Percentiles rank a stretch among this genome's conserved stretches.
These are phyloP conservation scores for Cicer cuneatum DNA, from an alignment of 306 rosid genomes.

Conservation along the genomic window DNA sequence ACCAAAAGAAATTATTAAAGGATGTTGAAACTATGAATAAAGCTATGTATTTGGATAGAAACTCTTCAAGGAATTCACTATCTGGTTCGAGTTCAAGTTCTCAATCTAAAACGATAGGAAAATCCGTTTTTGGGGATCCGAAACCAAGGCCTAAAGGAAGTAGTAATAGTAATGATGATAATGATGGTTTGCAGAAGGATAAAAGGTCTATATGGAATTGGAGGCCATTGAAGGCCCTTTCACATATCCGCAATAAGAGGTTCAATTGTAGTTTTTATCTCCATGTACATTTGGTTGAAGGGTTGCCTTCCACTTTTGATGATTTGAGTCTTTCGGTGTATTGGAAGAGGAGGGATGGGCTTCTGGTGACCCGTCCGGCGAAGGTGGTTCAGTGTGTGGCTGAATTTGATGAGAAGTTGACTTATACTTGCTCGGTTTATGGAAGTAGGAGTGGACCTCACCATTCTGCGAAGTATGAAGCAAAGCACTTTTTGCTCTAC, in stretches of 20 bases:
- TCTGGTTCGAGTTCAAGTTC: slow-evolving; percentile 41
- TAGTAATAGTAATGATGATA: slow-evolving; percentile 39
- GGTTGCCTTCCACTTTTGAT: slow-evolving; percentile 62
- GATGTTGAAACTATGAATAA: slow-evolving; percentile 81
- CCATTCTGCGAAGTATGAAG: slow-evolving; percentile 95
- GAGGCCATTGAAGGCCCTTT: slow-evolving; percentile 76
- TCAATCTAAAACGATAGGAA: slow-evolving; percentile 50
- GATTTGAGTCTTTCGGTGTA: slow-evolving; percentile 68
- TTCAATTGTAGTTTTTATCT: slow-evolving; percentile 89
- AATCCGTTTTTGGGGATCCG: slow-evolving; percentile 52
- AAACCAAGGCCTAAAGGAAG: slow-evolving; percentile 53
- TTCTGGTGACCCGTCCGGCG: slow-evolving; percentile 63
- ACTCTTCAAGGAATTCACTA: slow-evolving; percentile 51
- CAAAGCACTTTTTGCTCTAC: slow-evolving; percentile 81
- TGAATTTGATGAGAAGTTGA: slow-evolving; percentile 82
- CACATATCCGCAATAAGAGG: slow-evolving; percentile 70
- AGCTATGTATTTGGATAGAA: slow-evolving; percentile 63
- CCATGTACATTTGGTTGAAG: slow-evolving; percentile 76
- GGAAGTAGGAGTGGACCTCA: slow-evolving; percentile 92
- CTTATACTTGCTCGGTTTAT: slow-evolving; percentile 78
- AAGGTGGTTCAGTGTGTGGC: slow-evolving; percentile 61
- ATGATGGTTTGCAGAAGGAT: slow-evolving; percentile 56
- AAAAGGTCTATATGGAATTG: slow-evolving; percentile 95
- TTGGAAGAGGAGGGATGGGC: slow-evolving; percentile 85
- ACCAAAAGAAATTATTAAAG: slow-evolving; percentile 60